phyloP scores from a whole-genome alignment of 2,329 filamentous ascomycete species.

The Exophiala sp. region DNA sequence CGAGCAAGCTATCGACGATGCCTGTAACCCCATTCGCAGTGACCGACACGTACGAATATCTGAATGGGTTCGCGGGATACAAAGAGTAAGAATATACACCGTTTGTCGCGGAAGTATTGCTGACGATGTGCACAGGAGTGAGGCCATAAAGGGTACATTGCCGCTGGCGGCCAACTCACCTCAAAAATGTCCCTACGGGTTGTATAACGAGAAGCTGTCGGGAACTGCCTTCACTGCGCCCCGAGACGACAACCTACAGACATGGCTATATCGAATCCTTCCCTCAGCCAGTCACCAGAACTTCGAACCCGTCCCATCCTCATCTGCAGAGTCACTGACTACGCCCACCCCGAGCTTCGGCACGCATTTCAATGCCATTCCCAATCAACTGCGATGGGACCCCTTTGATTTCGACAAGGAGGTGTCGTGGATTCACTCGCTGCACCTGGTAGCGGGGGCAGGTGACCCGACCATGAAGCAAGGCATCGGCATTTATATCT shows the following conservation, averaged over 20 bases:
- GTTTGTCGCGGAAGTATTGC: background rate
- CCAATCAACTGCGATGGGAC: conserved; percentile 76
- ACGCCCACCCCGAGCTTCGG: conserved; percentile 48
- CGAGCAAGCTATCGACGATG: conserved; percentile 44
- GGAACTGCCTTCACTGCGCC: conserved; percentile 67
- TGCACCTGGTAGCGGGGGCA: conserved; percentile 69
- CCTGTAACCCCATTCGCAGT: conserved; percentile 58
- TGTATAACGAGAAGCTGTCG: conserved; percentile 76
- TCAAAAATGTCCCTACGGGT: conserved; percentile 68
- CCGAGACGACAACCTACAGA: conserved; percentile 61
- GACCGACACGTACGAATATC: conserved; percentile 67
- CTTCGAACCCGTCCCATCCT: conserved; percentile 42
- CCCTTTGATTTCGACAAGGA: conserved; percentile 64
- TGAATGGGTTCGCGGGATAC: conserved; percentile 70
- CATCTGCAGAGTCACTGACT: conserved; percentile 42
- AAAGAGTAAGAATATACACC: conserved; percentile 56
- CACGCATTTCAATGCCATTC: conserved; percentile 63
- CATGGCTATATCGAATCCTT: conserved; percentile 66
- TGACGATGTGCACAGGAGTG: conserved; percentile 49
- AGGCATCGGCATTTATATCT: conserved; percentile 74
- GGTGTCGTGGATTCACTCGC: conserved; percentile 61
- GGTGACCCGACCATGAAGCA: conserved; percentile 74
- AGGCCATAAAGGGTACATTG: conserved; percentile 67
- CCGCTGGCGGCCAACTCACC: conserved; percentile 74
- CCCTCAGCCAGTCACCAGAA: conserved; percentile 57